Conservation (phyloP, 2,329 filamentous ascomycete genomes). For the Westerdykella sp. region DNA sequence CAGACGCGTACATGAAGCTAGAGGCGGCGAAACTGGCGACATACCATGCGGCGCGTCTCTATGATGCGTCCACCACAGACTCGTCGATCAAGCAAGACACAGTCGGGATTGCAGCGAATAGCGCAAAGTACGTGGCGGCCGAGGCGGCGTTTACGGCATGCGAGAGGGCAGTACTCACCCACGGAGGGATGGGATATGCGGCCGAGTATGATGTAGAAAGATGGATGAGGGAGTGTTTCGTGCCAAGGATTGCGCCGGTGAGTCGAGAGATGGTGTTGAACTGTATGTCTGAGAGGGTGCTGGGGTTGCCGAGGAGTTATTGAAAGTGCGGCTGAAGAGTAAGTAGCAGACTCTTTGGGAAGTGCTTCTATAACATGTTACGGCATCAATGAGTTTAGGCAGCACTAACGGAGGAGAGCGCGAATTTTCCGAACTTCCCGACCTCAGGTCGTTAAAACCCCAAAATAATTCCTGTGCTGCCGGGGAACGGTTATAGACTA, state of each 20-base stretch:
- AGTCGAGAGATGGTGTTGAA: slow-evolving; percentile 70
- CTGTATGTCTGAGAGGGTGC: slow-evolving; percentile 61
- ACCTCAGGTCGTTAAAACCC: too few relatives aligned
- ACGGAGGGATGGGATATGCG: slow-evolving; percentile 59
- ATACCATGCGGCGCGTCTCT: slow-evolving; percentile 55
- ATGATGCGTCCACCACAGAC: slow-evolving; percentile 46
- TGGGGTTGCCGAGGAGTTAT: slow-evolving; percentile 63
- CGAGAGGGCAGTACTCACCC: slow-evolving; percentile 51
- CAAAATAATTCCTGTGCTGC: too few relatives aligned
- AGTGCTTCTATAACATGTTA: too few relatives aligned
- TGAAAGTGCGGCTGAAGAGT: slow-evolving; percentile 22
- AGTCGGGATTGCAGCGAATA: slow-evolving; percentile 51
- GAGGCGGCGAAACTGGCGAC: slow-evolving; percentile 57
- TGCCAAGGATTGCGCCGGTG: slow-evolving; percentile 55
- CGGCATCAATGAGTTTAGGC: too few relatives aligned
- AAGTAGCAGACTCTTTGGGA: too few relatives aligned
- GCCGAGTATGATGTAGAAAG: slow-evolving; percentile 58
- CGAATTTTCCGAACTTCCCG: too few relatives aligned
- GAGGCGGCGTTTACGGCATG: slow-evolving; percentile 57
- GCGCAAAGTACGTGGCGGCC: slow-evolving; percentile 53
- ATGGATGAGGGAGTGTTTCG: slow-evolving; percentile 54
- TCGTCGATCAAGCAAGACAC: slow-evolving; percentile 39
- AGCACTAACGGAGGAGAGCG: too few relatives aligned
- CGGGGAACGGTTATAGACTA: too few relatives aligned
- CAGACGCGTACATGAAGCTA: slow-evolving; percentile 55